phyloP scores from a whole-genome alignment of 1,139 yeast genomes.

The Suhomyces guaymorum region DNA sequence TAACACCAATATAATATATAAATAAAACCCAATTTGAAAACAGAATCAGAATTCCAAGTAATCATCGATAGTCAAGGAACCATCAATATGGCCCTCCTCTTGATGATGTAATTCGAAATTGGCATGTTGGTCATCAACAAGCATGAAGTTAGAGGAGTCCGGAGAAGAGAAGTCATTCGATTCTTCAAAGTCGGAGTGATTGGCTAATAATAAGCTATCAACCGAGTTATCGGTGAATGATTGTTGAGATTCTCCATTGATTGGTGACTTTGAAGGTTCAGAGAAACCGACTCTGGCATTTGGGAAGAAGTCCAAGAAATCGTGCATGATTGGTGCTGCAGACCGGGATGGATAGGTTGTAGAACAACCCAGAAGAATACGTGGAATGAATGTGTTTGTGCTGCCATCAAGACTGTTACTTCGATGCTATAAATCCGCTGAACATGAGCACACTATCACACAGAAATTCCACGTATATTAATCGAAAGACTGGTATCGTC shows the following conservation, averaged over 20 bases:
- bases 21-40: constrained; percentile 7
- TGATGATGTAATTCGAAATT: constrained; percentile 8
- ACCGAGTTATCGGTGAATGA: constrained; percentile 10
- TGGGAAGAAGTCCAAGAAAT: constrained; percentile 21
- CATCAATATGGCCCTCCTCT: constrained; percentile 11
- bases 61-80: constrained; percentile 29
- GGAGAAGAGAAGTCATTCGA: constrained; percentile 16
- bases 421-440: constrained; percentile 40
- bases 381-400: constrained; percentile 8
- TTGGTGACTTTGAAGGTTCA: constrained; percentile 4
- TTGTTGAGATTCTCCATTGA: constrained; percentile 6
- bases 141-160: constrained; percentile 10
- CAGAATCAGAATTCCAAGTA: constrained; percentile 26
- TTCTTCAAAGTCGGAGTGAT: constrained; percentile 15
- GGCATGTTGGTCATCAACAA: constrained; percentile 7
- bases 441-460: background rate
- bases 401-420: constrained; percentile 25
- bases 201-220: constrained; percentile 21
- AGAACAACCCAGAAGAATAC: constrained; percentile 6
- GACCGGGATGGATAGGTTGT: constrained; percentile 27
- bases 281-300: constrained; percentile 8
- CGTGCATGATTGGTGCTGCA: constrained; percentile 47
- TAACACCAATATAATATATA: constrained; percentile 14
- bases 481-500: constrained; percentile 21
- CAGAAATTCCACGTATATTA: constrained; percentile 29